Percentiles rank a stretch among this genome's conserved stretches.
Conservation (phyloP, 345 rosid species). For the Eucalyptus leucophloia region DNA sequence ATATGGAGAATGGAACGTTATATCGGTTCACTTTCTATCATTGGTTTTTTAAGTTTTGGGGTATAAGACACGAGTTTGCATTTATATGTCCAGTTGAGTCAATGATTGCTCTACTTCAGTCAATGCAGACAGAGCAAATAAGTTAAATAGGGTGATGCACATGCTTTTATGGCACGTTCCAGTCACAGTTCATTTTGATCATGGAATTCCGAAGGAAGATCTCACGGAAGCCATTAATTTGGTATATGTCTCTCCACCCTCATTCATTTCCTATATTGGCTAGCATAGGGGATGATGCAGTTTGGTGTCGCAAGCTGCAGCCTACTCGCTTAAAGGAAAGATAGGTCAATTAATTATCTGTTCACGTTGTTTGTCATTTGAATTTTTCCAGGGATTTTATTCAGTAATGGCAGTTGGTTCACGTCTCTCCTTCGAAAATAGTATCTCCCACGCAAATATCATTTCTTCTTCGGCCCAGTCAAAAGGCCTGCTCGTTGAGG, state of each 20-base stretch:
- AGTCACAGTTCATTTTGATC: conserved; percentile 80
- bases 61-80: not conserved
- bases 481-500: conserved; percentile 69
- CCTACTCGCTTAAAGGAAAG: not conserved
- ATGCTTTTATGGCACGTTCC: conserved; percentile 48
- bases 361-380: not conserved
- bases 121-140: not conserved
- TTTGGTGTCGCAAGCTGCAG: not conserved
- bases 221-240: conserved; percentile 61
- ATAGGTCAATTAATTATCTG: not conserved
- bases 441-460: conserved; percentile 53
- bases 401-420: conserved; percentile 94
- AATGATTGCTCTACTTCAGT: not conserved
- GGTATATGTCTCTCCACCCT: conserved; percentile 23
- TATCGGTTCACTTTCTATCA: not conserved
- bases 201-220: conserved; percentile 71
- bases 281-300: not conserved
- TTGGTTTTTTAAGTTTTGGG: not conserved
- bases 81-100: not conserved
- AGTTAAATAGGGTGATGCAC: not conserved
- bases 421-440: conserved; percentile 60
- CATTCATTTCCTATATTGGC: not conserved
- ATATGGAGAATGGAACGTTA: not conserved
- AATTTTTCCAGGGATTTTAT: conserved; percentile 53
- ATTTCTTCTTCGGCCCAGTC: conserved; percentile 52